Conservation (phyloP, 306 rosid species). For the Castanospermum australe region DNA sequence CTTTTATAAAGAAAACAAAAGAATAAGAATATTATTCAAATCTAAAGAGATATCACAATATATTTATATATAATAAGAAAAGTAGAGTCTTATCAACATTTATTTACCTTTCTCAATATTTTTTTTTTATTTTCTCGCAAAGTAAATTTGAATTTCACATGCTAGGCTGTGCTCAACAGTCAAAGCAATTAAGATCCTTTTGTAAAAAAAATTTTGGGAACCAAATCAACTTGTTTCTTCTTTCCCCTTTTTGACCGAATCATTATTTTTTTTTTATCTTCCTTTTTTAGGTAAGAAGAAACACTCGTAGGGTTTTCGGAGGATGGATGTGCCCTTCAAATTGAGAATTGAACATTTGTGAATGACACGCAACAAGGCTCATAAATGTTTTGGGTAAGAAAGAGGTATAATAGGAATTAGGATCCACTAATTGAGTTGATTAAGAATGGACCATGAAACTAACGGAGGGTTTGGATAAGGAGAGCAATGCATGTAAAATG, state of each 20-base stretch:
- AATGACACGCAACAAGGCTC: neutral
- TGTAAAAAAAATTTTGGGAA: no score
- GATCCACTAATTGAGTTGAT: neutral
- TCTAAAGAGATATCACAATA: no score
- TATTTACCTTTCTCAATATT: no score
- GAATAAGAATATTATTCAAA: no score
- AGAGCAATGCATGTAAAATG: neutral
- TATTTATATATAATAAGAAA: no score
- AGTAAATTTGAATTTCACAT: no score
- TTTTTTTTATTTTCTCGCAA: no score
- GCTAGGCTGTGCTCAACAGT: no score
- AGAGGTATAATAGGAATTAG: neutral
- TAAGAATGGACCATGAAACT: neutral
- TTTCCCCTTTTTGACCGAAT: neutral
- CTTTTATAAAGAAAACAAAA: no score
- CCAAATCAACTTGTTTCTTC: neutral
- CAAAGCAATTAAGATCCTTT: no score
- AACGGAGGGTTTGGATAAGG: neutral
- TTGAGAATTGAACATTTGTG: neutral
- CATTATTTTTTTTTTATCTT: neutral
- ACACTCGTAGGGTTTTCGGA: neutral
- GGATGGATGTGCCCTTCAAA: neutral
- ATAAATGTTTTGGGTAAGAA: slow-evolving; percentile 7
- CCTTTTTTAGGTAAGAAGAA: neutral
- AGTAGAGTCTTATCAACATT: no score